These are phyloP conservation scores for Globisporangium splendens DNA, from an alignment of 352 stramenopile species.

Conservation along the genomic window DNA sequence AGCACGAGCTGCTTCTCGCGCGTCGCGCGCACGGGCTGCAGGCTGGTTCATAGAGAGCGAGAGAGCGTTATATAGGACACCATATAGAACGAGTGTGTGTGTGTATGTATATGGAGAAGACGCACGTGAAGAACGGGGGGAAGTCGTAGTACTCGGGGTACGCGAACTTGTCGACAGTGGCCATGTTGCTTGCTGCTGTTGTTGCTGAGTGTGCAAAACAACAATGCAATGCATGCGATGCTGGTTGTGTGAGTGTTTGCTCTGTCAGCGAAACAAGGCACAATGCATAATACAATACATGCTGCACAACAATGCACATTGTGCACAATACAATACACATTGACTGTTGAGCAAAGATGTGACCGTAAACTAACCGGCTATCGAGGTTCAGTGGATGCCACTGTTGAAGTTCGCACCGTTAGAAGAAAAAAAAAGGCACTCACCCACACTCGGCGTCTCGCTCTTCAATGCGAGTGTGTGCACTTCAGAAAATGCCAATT, in stretches of 20 bases:
- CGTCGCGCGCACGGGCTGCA: slow-evolving; percentile 79
- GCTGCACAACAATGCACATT: neutral
- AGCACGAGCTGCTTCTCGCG: slow-evolving; percentile 85
- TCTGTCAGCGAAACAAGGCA: no score
- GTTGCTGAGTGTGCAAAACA: no score
- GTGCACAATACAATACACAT: no score
- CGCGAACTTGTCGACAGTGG: slow-evolving; percentile 64
- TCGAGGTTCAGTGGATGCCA: no score
- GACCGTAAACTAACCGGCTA: no score
- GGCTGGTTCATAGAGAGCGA: slow-evolving; percentile 16
- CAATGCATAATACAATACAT: no score
- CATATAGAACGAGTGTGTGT: neutral
- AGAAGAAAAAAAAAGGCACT: no score
- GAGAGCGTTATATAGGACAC: neutral
- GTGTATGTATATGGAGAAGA: neutral
- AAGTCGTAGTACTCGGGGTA: slow-evolving; percentile 89
- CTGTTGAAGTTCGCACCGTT: no score
- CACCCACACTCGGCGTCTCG: neutral
- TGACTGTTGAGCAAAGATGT: no score
- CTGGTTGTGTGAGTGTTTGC: neutral
- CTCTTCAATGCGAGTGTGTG: no score
- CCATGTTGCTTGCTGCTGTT: neutral
- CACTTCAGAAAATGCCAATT: no score
- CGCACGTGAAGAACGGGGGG: slow-evolving; percentile 82
- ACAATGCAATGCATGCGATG: no score